These are phyloP conservation scores for Wickerhamiella australiensis DNA, from an alignment of 805 yeast species.

Conservation along the genomic window DNA sequence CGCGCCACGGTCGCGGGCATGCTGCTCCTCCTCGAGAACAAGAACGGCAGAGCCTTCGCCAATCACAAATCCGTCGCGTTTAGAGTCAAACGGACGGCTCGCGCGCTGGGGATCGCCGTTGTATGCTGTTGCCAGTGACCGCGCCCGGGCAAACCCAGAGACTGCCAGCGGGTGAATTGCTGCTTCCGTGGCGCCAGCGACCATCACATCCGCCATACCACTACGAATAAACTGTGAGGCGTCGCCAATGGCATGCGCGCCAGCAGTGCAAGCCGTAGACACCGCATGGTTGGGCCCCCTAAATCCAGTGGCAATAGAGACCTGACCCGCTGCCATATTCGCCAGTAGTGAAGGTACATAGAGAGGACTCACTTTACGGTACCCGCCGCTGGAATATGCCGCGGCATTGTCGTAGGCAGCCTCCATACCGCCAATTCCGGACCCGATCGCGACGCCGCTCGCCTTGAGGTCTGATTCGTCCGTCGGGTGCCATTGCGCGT, in stretches of 20 bases:
- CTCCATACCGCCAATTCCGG: slow-evolving; percentile 81
- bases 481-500: slow-evolving; percentile 44
- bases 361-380: slow-evolving; percentile 67
- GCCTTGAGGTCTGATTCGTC: slow-evolving; percentile 22
- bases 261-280: slow-evolving; percentile 95
- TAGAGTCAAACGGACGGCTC: slow-evolving; percentile 75
- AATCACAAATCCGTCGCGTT: slow-evolving; percentile 76
- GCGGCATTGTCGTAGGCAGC: slow-evolving; percentile 57
- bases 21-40: slow-evolving; percentile 62
- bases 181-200: slow-evolving; percentile 92
- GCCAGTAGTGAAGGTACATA: slow-evolving; percentile 73
- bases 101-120: slow-evolving; percentile 53
- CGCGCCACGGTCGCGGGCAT: slow-evolving; percentile 55
- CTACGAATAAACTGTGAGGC: slow-evolving; percentile 68
- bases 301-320: slow-evolving; percentile 64
- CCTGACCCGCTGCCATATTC: slow-evolving; percentile 91
- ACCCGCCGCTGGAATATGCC: slow-evolving; percentile 39
- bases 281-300: slow-evolving; percentile 81
- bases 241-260: slow-evolving; percentile 87
- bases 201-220: slow-evolving; percentile 73
- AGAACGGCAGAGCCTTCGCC: slow-evolving; percentile 88
- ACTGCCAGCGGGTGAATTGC: slow-evolving; percentile 75
- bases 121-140: slow-evolving; percentile 54
- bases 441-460: slow-evolving; percentile 70
- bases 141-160: slow-evolving; percentile 85